These are phyloP conservation scores for Yamadazyma pseudoaaseri DNA, from an alignment of 1,139 yeast genomes.

Conservation along the genomic window DNA sequence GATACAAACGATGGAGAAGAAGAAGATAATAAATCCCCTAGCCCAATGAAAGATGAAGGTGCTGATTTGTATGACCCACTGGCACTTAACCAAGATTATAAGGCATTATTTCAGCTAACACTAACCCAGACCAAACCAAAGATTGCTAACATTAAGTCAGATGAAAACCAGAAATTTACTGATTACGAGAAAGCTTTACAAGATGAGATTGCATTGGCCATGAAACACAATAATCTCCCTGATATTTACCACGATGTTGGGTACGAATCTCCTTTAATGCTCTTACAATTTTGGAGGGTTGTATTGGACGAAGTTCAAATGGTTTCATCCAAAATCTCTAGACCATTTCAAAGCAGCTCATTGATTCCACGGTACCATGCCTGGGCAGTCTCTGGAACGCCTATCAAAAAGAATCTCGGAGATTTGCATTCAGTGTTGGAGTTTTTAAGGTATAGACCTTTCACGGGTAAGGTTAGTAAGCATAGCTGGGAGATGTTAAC, in stretches of 20 bases:
- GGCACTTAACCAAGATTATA: slow-evolving; percentile 22
- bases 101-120: slow-evolving; percentile 30
- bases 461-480: slow-evolving; percentile 41
- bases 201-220: slow-evolving; percentile 35
- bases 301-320: slow-evolving; percentile 92
- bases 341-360: slow-evolving; percentile 78
- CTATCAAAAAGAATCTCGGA: slow-evolving; percentile 62
- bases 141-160: slow-evolving; percentile 25
- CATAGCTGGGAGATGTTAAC: slow-evolving; percentile 35
- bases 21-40: slow-evolving; percentile 7
- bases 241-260: slow-evolving; percentile 33
- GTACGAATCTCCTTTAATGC: slow-evolving; percentile 78
- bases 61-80: slow-evolving; percentile 10
- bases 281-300: slow-evolving; percentile 87
- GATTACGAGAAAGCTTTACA: slow-evolving; percentile 38
- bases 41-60: background rate
- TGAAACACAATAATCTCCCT: slow-evolving; percentile 29
- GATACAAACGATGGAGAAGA: slow-evolving; percentile 13
- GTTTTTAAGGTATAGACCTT: slow-evolving; percentile 69
- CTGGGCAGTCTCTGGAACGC: slow-evolving; percentile 98
- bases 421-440: slow-evolving; percentile 72
- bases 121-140: slow-evolving; percentile 26
- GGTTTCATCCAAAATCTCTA: slow-evolving; percentile 72
- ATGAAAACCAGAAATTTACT: slow-evolving; percentile 24
- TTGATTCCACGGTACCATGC: slow-evolving; percentile 82